Conservation (phyloP, 441 rosid genomes). For the Jatropha podagrica region DNA sequence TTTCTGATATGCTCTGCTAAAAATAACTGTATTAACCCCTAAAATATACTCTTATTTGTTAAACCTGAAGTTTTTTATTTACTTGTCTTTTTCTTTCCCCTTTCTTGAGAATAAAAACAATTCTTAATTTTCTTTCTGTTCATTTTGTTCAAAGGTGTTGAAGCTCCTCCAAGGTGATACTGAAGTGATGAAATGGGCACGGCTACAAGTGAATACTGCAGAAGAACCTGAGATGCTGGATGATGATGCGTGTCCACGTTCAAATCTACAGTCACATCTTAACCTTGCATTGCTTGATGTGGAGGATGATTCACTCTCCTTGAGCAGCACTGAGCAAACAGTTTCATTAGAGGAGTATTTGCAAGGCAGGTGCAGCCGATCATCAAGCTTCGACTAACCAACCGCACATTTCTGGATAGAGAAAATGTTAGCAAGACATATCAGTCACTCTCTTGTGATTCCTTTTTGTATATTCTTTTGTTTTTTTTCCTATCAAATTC, state of each 20-base stretch:
- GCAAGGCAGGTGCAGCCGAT: constrained; percentile 58
- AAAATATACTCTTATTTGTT: too few relatives aligned
- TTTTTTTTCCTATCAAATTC: constrained; percentile 8
- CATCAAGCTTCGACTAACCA: constrained; percentile 58
- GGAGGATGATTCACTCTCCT: constrained; percentile 71
- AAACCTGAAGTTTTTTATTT: too few relatives aligned
- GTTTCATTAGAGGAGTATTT: constrained; percentile 70
- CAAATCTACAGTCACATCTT: constrained; percentile 70
- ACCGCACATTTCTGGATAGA: background rate
- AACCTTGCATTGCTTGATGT: constrained; percentile 78
- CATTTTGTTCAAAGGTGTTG: constrained; percentile 40
- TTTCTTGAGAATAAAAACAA: too few relatives aligned
- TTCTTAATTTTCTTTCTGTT: too few relatives aligned
- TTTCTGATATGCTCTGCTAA: too few relatives aligned
- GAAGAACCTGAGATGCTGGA: constrained; percentile 41
- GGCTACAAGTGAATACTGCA: constrained; percentile 47
- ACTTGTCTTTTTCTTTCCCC: too few relatives aligned
- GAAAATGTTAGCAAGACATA: constrained; percentile 13
- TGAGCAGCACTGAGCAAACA: constrained; percentile 63
- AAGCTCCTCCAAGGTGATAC: constrained; percentile 81
- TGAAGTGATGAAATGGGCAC: constrained; percentile 74
- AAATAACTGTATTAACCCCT: too few relatives aligned
- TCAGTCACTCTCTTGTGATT: constrained; percentile 1
- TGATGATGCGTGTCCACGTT: constrained; percentile 47
- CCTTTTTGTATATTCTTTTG: constrained; percentile 20